These are phyloP conservation scores for Apiospora malaysiana DNA, from an alignment of 2,329 filamentous ascomycete species.

Conservation along the genomic window DNA sequence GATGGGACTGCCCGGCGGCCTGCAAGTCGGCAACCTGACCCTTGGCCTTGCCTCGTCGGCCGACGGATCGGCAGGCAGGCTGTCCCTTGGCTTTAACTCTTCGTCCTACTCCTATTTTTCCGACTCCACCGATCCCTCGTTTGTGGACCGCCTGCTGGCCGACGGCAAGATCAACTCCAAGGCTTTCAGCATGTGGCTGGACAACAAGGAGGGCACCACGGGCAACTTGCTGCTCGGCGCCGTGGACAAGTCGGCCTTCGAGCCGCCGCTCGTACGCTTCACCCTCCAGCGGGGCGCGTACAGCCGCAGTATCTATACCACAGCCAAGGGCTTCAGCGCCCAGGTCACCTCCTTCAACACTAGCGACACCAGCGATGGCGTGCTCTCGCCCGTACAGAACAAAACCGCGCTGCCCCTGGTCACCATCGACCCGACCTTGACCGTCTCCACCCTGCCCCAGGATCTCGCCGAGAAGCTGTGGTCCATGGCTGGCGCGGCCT, in stretches of 20 bases:
- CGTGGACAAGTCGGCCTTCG: constrained; percentile 37
- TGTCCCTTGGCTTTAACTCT: constrained; percentile 38
- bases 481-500: constrained; percentile 35
- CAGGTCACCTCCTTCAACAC: constrained; percentile 22
- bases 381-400: constrained; percentile 23
- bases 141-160: constrained; percentile 37
- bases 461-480: constrained; percentile 35
- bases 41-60: constrained; percentile 34
- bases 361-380: constrained; percentile 5
- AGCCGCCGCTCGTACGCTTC: constrained; percentile 33
- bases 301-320: constrained; percentile 1
- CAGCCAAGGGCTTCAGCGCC: constrained; percentile 19
- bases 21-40: constrained; percentile 35
- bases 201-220: constrained; percentile 34
- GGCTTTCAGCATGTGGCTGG: constrained; percentile 42
- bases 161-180: constrained; percentile 35
- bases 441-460: constrained; percentile 29
- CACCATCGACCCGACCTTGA: constrained; percentile 23
- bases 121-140: constrained; percentile 16
- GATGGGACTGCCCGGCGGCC: constrained; percentile 32
- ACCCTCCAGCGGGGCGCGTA: not conserved
- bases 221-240: constrained; percentile 41
- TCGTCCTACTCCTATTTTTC: constrained; percentile 22
- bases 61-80: constrained; percentile 32
- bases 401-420: constrained; percentile 23